Evolutionary conservation across 2,329 filamentous ascomycete species (phyloP).

Genomic region (Penicillium expansum): DNA sequence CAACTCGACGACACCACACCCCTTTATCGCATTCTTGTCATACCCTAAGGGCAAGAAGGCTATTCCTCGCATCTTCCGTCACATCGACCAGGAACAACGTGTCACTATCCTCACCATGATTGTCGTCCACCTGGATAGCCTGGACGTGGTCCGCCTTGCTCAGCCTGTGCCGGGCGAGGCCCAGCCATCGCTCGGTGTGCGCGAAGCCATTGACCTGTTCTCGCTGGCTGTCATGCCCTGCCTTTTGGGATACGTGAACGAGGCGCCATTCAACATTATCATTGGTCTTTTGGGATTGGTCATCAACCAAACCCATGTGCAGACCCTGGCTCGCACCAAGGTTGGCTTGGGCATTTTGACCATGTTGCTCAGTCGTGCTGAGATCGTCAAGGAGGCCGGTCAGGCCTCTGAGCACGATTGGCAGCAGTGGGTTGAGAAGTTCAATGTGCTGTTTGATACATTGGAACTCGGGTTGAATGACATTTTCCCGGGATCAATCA

Average conservation of each 20-base stretch:
- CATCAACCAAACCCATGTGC: conserved; percentile 75
- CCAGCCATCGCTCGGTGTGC: conserved; percentile 70
- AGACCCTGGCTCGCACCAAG: conserved; percentile 78
- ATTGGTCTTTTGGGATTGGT: conserved; percentile 85
- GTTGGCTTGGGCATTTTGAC: conserved; percentile 88
- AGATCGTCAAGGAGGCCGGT: conserved; percentile 82
- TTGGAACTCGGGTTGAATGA: conserved; percentile 79
- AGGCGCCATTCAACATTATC: conserved; percentile 86
- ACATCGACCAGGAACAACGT: conserved; percentile 87
- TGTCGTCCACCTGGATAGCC: conserved; percentile 83
- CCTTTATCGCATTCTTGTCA: conserved; percentile 93
- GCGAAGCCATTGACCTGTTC: conserved; percentile 92
- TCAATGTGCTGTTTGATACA: conserved; percentile 81
- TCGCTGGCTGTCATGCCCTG: conserved; percentile 83
- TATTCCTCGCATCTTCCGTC: conserved; percentile 89
- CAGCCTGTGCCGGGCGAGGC: conserved; percentile 70
- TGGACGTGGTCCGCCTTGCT: conserved; percentile 84
- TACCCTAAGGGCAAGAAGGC: conserved; percentile 96
- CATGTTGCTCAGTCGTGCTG: conserved; percentile 89
- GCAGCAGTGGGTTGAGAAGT: conserved; percentile 79
- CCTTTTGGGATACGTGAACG: conserved; percentile 84
- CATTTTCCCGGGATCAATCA: conserved; percentile 89
- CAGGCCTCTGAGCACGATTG: conserved; percentile 69
- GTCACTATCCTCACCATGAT: conserved; percentile 94
- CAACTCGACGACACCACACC: conserved; percentile 69